Conservation (phyloP, 1,284 basidiomycete species). For the Papiliotrema laurentii region DNA sequence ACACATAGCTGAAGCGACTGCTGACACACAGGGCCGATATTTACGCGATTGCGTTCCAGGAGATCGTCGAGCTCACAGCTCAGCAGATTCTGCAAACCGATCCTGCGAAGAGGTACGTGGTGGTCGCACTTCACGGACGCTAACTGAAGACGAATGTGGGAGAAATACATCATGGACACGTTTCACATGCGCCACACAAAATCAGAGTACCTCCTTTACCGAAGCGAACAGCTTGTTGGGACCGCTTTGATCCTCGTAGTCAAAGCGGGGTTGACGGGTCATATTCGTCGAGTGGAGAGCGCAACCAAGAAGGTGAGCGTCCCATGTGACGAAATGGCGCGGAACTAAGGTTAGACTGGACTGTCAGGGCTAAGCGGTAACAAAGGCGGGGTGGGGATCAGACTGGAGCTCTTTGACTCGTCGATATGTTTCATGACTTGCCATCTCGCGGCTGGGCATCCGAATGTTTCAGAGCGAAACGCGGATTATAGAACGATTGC, state of each 20-base stretch:
- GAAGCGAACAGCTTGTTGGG: slow-evolving; percentile 92
- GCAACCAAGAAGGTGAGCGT: slow-evolving; percentile 74
- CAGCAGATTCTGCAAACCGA: slow-evolving; percentile 96
- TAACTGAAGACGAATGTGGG: slow-evolving; percentile 70
- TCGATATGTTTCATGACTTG: slow-evolving; percentile 87
- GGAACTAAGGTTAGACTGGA: slow-evolving; percentile 63
- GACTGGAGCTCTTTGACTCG: slow-evolving; percentile 84
- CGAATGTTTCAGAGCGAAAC: slow-evolving; percentile 84
- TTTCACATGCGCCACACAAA: slow-evolving; percentile 62
- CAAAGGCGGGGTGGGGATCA: slow-evolving; percentile 90
- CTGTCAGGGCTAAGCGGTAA: slow-evolving; percentile 96
- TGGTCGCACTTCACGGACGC: neutral
- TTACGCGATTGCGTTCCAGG: slow-evolving; percentile 91
- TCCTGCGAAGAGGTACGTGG: slow-evolving; percentile 75
- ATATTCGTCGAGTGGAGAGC: slow-evolving; percentile 87
- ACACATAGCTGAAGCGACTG: neutral
- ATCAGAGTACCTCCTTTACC: slow-evolving; percentile 73
- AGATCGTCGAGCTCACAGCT: slow-evolving; percentile 93
- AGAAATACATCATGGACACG: slow-evolving; percentile 71
- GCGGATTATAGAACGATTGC: slow-evolving; percentile 86
- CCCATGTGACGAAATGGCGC: neutral
- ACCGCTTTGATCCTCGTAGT: slow-evolving; percentile 85
- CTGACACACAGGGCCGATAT: slow-evolving; percentile 67
- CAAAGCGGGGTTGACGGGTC: slow-evolving; percentile 66
- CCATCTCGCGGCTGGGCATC: slow-evolving; percentile 90